These are phyloP conservation scores for Hyphodiscus hymeniophilus DNA, from an alignment of 495 filamentous ascomycete genomes.

Conservation along the genomic window DNA sequence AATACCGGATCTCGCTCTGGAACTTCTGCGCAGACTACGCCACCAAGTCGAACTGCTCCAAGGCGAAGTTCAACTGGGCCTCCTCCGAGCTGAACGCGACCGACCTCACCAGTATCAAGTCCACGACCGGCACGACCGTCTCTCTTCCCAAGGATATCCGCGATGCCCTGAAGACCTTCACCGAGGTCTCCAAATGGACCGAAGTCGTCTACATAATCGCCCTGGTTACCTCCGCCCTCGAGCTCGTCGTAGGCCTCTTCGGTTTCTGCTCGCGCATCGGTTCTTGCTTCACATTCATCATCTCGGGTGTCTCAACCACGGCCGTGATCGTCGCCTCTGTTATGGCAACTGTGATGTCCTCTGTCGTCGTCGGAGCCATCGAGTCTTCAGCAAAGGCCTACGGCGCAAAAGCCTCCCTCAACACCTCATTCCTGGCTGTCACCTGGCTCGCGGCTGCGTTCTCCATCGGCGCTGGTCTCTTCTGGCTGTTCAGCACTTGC, in stretches of 20 bases:
- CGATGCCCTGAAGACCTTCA: slow-evolving; percentile 61
- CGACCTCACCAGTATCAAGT: slow-evolving; percentile 35
- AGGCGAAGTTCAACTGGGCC: slow-evolving; percentile 73
- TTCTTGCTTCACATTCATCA: slow-evolving; percentile 40
- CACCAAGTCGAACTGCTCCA: slow-evolving; percentile 39
- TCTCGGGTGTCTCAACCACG: slow-evolving; percentile 43
- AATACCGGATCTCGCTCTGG: slow-evolving; percentile 79
- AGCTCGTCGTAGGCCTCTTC: slow-evolving; percentile 72
- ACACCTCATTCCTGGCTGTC: slow-evolving; percentile 55
- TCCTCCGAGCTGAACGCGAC: slow-evolving; percentile 51
- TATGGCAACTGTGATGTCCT: slow-evolving; percentile 51
- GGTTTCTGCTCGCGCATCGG: slow-evolving; percentile 43
- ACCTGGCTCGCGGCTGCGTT: slow-evolving; percentile 78
- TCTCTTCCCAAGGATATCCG: slow-evolving; percentile 54
- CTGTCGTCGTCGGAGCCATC: slow-evolving; percentile 60
- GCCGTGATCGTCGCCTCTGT: slow-evolving; percentile 52
- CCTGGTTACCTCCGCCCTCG: slow-evolving; percentile 58
- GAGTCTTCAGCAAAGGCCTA: slow-evolving; percentile 56
- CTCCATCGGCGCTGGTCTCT: slow-evolving; percentile 60
- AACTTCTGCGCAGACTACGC: slow-evolving; percentile 65
- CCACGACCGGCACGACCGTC: slow-evolving; percentile 29
- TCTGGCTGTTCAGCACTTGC: slow-evolving; percentile 88
- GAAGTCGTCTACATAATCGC: slow-evolving; percentile 45
- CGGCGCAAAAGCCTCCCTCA: slow-evolving; percentile 53
- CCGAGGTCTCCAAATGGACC: slow-evolving; percentile 70